Base-by-base conservation (phyloP, 2,329 filamentous ascomycete genomes). In the Fusarium sp. region DNA sequence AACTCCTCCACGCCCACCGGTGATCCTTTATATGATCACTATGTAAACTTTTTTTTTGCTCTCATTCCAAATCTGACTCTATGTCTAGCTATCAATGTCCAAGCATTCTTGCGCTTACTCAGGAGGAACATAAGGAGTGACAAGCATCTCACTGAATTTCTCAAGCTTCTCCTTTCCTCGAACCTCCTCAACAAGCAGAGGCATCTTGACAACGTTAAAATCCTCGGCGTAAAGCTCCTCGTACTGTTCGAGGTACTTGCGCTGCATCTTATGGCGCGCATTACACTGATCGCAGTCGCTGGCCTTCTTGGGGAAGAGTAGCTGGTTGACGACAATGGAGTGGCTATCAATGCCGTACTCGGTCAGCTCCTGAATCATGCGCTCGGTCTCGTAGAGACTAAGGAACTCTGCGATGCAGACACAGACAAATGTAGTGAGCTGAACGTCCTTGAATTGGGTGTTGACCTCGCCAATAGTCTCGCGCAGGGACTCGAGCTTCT, bases 191-290 rank as follows among this genome's bases (percentile, higher is more conserved):
- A 97, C 93, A 61, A 99, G 82, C 75, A 99, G 81, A 36, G 96
- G 96, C 94, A 99, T 98, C 85, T 95, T 95, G 72, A 99, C 95
- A 37, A 99, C 94, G 77, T 99, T 97, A 83, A 99, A 99, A 63
- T 81, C 80, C 80, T 99, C 96, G 76, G 97, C 94, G 78, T 99
- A 99, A 60, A 99, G 82, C 83, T 99, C 96, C 81, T 97, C 94
- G 75, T 98, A 98, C 85, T 99, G 95, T 77, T 98, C 94, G 41
- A 99, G 86, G 78, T 99, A 99, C 84, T 99, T 99, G 85, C 94
- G 96, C 85, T 99, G 96, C 96, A 99, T 99, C 84, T 96, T 96
- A 76, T 94, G 86, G 69, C 96, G 85, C 43, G 96, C 92, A 77
- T 94, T 97, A 81, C 96, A 99, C 84, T 99, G 96, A 66, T 97